Base-by-base conservation (phyloP, 2,329 filamentous ascomycete species). In the Phyllosticta capitalensis region DNA sequence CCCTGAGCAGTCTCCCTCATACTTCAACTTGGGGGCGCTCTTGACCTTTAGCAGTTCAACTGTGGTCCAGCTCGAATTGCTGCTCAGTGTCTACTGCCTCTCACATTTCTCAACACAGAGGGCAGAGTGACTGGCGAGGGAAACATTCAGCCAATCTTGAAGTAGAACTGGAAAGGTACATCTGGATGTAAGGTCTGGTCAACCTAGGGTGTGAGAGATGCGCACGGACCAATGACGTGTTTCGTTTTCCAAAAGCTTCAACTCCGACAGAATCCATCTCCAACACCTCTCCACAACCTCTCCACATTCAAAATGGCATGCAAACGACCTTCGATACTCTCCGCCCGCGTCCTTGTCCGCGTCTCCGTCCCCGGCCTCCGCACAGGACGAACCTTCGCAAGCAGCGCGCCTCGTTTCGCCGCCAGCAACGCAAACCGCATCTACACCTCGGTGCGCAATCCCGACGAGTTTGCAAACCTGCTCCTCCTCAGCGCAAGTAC, bases 401-500 rank as follows among this genome's bases (percentile, higher is more conserved):
- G 28, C 5, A 55, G 52, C 14, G 19, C 53, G 17, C 45, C 52
- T 14, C 14, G 20, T n/a, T 2, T 20, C 20, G 28, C 48, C 12
- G 24, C 57, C 12, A 52, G 14, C 49, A 49, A 54, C 38, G 38
- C 38, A 24, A 60, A 60, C 49, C 58, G 58, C 28, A 51, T 60
- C 28, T 60, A 56, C 58, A 60, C 58, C 24, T 22, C 54, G 54
- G 66, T 80, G 53, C 77, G 79, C 56, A 71, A 68, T 30, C 76
- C 78, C 55, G 69, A 75, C 38, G 78, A 80, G 61, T 70, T 80
- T 10, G 71, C 77, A 58, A 78, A 73, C 5, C 73, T 81, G 7
- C 74, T 75, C 6, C 71, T 80, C 54, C 73, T 78, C 62, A 78
- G 75, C 17, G 73, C 78, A 9, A 75, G 72, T 63, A 72, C 68